Evolutionary conservation across 2,329 filamentous ascomycete species (phyloP), one percentile per base, ranked within the genome.

Genomic region (Bipolaris cookei): DNA sequence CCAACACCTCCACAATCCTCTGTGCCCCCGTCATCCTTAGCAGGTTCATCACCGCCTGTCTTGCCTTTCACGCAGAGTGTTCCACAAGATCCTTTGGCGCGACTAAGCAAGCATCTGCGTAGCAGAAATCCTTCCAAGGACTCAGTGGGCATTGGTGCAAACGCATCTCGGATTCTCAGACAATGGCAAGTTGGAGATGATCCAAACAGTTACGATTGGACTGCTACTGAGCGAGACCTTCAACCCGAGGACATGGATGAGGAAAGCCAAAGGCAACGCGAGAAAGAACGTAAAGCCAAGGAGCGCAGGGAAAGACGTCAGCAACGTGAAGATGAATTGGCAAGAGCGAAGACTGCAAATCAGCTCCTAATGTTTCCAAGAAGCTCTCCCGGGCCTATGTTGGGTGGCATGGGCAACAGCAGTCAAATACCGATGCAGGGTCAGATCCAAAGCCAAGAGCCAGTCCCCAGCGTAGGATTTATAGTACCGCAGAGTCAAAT

Each of bases 161-260:
- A 65, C 14, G 65, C 80, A 4, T 66, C 62, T 20, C 71, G 73
- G 38, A 59, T 81, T 14, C 70, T 81, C 5, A 63, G 70, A 30
- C 80, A 81, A 53, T 82, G 80, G 80, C 59, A 68, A 7, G 37
- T 68, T 1, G 78, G 76, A 21, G 56, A 63, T 3, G 74, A 80
- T 48, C 78, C 77, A 1, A 59, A 49, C 3, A 59, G 58, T 4
- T 82, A 82, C 59, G 73, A 79, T 48, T 82, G 77, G 77, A 65
- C 72, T 20, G 60, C 72, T 1, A 73, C 67, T 3, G 75, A 75
- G 23, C 68, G 65, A 21, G 57, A 60, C 30, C 44, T 69, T n/a
- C 64, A 58, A 10, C 66, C 71, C 25, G 71, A 74, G 16, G 32
- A 57, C 14, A 65, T 69, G 4, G 73, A 78, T 11, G 75, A 76